These are phyloP conservation scores for Sphaerulina musiva DNA, from an alignment of 2,329 filamentous ascomycete genomes.

Conservation along the genomic window DNA sequence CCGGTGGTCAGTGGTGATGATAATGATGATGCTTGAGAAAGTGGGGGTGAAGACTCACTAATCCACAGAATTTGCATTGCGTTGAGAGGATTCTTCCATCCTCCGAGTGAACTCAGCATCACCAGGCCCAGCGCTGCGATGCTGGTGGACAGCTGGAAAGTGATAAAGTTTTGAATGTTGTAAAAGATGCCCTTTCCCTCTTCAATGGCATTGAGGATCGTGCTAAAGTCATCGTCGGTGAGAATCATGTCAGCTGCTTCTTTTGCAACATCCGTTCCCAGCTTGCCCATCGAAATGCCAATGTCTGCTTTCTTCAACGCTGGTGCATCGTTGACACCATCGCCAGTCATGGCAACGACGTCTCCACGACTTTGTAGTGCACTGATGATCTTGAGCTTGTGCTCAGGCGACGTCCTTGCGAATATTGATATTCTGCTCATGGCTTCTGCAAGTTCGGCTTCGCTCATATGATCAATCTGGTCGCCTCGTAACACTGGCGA, in stretches of 20 bases:
- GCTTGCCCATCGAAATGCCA: conserved; percentile 90
- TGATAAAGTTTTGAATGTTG: conserved; percentile 99
- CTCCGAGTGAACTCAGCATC: conserved; percentile 82
- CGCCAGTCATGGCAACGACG: conserved; percentile 97
- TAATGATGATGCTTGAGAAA: background rate
- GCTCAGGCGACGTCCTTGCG: conserved; percentile 89
- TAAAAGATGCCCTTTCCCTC: conserved; percentile 99
- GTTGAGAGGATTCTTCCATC: conserved; percentile 91
- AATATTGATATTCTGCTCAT: conserved; percentile 91
- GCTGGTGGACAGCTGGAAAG: conserved; percentile 95
- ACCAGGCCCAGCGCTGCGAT: conserved; percentile 88
- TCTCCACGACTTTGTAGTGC: conserved; percentile 88
- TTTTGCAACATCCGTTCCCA: conserved; percentile 95
- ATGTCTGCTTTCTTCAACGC: conserved; percentile 96
- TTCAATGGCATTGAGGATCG: conserved; percentile 90
- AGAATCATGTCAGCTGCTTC: conserved; percentile 92
- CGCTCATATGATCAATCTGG: conserved; percentile 87
- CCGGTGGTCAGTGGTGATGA: conserved; percentile 2
- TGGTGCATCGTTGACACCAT: conserved; percentile 95
- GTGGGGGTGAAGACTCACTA: conserved; percentile 56
- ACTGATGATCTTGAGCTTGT: conserved; percentile 94
- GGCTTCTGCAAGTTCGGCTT: conserved; percentile 72
- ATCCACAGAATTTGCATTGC: conserved; percentile 99
- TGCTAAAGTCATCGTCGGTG: conserved; percentile 82
- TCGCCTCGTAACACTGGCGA: conserved; percentile 76